Base-by-base conservation (phyloP, 2,329 filamentous ascomycete species). In the Anthostomella pinea region DNA sequence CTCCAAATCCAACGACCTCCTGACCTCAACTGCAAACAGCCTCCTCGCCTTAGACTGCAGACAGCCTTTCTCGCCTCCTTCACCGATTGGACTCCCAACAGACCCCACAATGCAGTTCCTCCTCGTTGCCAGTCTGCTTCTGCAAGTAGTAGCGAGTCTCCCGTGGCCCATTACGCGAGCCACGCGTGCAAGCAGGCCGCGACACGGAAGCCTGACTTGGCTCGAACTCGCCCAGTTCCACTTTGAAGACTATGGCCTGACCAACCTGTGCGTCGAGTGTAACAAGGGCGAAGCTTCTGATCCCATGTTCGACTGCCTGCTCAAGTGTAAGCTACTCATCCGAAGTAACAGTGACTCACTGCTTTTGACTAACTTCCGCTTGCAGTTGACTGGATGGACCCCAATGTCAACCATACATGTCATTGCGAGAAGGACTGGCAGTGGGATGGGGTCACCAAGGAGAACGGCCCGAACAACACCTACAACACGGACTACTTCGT, bases 371-470 rank as follows among this genome's bases (percentile, higher is more conserved):
- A 35, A 27, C 15, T 19, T 18, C 32, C 13, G 6, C 22, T 10
- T 22, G 11, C 9, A 50, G 47, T 50, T 27, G 19, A 38, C 18
- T 50, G 39, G 44, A 22, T 33, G 5, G 38, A 46, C 32, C 37
- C 38, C 15, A 45, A 46, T n/a, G 40, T 36, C 20, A 21, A 43
- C 31, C 33, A 33, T n/a, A 37, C 39, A 19, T 39, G 44, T 10
- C 25, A 20, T 8, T 45, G 38, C 22, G 28, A 37, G 3, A 24
- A 46, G 19, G 8, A 33, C 8, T 48, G 43, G 40, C 38, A 40
- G 28, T 42, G 45, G 45, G 40, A 46, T 28, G 36, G 42, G 19
- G 15, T 33, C 16, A 41, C 33, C 6, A 20, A 18, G 10, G 11
- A 14, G 5, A 18, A 32, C 14, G 23, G 36, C 8, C 17, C 23